Base-by-base conservation (phyloP, 345 rosid species). In the Syzygium aromaticum region DNA sequence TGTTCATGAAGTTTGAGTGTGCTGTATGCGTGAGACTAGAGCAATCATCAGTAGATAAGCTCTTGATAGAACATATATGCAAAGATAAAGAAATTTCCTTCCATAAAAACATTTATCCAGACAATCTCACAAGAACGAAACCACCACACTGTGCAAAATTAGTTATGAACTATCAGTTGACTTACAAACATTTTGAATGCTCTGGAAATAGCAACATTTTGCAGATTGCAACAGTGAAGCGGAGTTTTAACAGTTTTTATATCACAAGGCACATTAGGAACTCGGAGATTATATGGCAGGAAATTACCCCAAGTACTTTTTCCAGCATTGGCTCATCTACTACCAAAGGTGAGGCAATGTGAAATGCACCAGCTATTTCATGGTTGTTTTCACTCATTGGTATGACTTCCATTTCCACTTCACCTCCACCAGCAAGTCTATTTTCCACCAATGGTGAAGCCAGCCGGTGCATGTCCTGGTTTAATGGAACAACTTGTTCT, bases 401-500 rank as follows among this genome's bases (percentile, higher is more conserved):
- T 90, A 98, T 95, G 89, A 98, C 95, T 93, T 98, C 99, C 99
- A 98, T 96, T 92, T 96, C 99, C 91, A 98, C 94, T 90, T 98
- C 99, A 83, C 92, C 96, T 87, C 96, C 99, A 89, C 94, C 98
- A 53, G 98, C 95, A 90, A 96, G 93, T 90, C 97, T 92, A 91
- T 92, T 94, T 84, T 95, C 96, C 88, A 96, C 92, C 85, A 98
- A 88, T 57, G 99, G 97, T 61, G 99, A 91, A 86, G 96, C 85
- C 89, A 98, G 91, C 88, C 86, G 91, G 63, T 95, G 96, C 90
- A 95, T 95, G 91, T 95, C 95, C 89, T 94, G 95, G 93, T 94
- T 95, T 88, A 94, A 52, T 49, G 98, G 96, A 64, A 92, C 90
- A 88, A 93, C 92, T 89, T 98, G 96, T 89, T 95, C 98, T 88